Base-by-base conservation (phyloP, 2,329 filamentous ascomycete species). In the Chrysosporium keratinophilum region DNA sequence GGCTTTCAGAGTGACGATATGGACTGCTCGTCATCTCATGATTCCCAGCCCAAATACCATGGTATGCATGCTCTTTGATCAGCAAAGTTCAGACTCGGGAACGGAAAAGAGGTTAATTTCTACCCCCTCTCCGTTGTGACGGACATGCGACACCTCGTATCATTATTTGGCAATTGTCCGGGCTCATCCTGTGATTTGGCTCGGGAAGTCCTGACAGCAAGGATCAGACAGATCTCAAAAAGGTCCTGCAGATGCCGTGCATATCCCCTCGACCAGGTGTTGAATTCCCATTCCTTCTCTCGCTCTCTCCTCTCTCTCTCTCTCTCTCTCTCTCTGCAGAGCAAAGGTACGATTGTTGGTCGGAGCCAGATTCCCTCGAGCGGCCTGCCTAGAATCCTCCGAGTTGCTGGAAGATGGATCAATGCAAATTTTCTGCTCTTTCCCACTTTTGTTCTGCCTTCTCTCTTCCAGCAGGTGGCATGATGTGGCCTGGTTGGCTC, bases 141-240 rank as follows among this genome's bases (percentile, higher is more conserved):
- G 19, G 28, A 43, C 37, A 43, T 50, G 48, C 48, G 40, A 43
- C 48, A 42, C 20, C 39, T 50, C 48, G 48, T 50, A 50, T 42
- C 40, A 37, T 48, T n/a, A n/a, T 48, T 33, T 23, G 11, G 28
- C 11, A 5, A 28, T 17, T 23, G 35, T 34, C 45, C 34, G 31
- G 45, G 31, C 6, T 33, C 14, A 35, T 47, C 23, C 23, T 28
- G 23, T 28, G 37, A 40, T 28, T 28, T 41, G 34, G 34, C 37
- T 34, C 37, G 31, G n/a, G 31, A n/a, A 10, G 10, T 11, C 31
- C 12, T 33, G 33, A 31, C 7, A 17, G 42, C 50, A 45, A 31
- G 50, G 50, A 41, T 52, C 42, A 14, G 6, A 52, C 43, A 40
- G 37, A 46, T 52, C 20, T 46, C 12, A 33, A 46, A 23, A 46